Base-by-base conservation (phyloP, 257 asterid species). In the Osmanthus fragrans region DNA sequence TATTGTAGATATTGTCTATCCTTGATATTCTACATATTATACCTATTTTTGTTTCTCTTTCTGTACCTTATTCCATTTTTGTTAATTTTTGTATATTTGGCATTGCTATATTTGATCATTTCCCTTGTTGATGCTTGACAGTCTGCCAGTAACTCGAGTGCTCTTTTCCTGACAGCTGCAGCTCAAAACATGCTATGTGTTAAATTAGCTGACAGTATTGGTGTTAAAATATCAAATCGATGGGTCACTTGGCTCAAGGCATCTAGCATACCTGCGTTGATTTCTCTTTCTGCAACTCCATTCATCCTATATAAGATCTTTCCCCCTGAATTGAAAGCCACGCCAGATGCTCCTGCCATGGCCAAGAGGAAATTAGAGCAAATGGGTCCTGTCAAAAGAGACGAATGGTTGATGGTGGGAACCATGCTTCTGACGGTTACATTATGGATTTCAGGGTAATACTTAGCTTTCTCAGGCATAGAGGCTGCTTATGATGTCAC, bases 211-310 rank as follows among this genome's bases (percentile, higher is more conserved):
- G 93, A 90, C 75, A 82, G 89, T 64, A 74, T 88, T n/a, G 98
- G 97, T 0, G 97, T 94, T 54, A 19, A 86, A 25, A 71, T 92
- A 64, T 76, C 94, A 4, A 89, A 80, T 73, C 82, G 83, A 66
- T 94, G 97, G 97, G 72, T 88, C 3, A 91, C 94, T 74, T 92
- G 99, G 97, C 77, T 92, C 11, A 92, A 90, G 84, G 90, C 72
- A 4, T 69, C 97, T 2, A 37, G 87, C 45, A 5, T 88, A 15
- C 97, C 97, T 60, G 89, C 92, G 36, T 6, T 90, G 2, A 10
- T 84, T 23, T 77, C 89, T 0, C 78, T 94, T 75, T 19, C 82
- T 5, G 83, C 68, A 11, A 90, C 92, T 76, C 98, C 98, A n/a
- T 2, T 79, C 36, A 81, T 90, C 51, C 37, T 92, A 27, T 94